phyloP scores from a whole-genome alignment of 2,329 filamentous ascomycete species.

The Alternaria triticimaculans region DNA sequence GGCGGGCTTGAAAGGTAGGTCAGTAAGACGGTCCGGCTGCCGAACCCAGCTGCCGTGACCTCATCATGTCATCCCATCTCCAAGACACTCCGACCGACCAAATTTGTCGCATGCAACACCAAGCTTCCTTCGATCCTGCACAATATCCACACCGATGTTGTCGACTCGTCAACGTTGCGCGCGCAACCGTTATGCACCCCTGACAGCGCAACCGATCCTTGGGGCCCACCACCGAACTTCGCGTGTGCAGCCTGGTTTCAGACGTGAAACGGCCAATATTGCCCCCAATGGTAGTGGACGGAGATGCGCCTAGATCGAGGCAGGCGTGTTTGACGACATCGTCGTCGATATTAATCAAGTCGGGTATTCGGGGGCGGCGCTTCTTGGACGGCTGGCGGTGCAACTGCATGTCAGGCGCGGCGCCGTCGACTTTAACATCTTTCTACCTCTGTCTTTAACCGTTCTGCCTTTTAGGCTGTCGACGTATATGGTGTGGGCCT shows the following conservation, averaged over 20 bases:
- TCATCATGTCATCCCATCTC: background rate
- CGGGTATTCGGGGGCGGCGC: background rate
- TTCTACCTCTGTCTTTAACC: background rate
- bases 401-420: background rate
- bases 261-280: slow-evolving; percentile 28
- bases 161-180: slow-evolving; percentile 6
- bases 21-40: background rate
- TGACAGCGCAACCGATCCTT: background rate
- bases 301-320: slow-evolving; percentile 10
- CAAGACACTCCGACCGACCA: background rate
- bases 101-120: background rate
- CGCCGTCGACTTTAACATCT: background rate
- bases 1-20: background rate
- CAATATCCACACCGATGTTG: background rate
- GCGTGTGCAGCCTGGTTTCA: slow-evolving; percentile 23
- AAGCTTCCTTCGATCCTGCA: background rate
- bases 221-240: slow-evolving; percentile 1
- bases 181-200: slow-evolving; percentile 15
- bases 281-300: slow-evolving; percentile 24
- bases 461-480: background rate
- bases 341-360: slow-evolving; percentile 8
- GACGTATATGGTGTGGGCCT: background rate
- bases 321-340: slow-evolving; percentile 17
- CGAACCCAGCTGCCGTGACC: background rate
- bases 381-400: background rate